phyloP scores from a whole-genome alignment of 192 early-diverging fungal species.

The Entophlyctis luteolus region DNA sequence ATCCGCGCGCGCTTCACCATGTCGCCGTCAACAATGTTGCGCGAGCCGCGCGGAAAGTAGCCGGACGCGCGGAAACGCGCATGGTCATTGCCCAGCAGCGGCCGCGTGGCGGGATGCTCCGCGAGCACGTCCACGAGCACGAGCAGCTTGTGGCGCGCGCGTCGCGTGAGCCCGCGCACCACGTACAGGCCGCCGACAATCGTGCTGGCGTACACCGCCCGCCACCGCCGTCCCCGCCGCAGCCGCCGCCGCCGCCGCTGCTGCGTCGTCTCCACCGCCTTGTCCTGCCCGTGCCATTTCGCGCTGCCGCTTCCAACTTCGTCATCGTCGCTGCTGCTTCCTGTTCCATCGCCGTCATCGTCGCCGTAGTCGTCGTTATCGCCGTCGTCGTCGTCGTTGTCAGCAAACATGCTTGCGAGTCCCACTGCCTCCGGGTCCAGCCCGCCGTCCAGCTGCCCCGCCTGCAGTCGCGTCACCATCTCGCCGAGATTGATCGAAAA shows the following conservation, averaged over 20 bases:
- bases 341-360: neutral
- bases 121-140: neutral
- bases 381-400: neutral
- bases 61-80: neutral
- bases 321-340: too few relatives aligned
- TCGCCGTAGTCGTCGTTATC: neutral
- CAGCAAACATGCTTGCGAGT: neutral
- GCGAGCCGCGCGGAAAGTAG: neutral
- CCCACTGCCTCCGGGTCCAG: neutral
- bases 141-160: neutral
- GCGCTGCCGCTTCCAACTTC: too few relatives aligned
- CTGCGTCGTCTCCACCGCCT: neutral
- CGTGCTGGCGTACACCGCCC: conserved; percentile 15
- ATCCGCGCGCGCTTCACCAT: neutral
- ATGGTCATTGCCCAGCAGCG: neutral
- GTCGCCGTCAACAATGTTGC: neutral
- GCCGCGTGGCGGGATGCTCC: neutral
- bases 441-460: conserved; percentile 21
- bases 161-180: neutral
- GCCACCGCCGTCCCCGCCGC: neutral
- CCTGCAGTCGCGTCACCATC: conserved; percentile 21
- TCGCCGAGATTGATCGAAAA: conserved; percentile 38
- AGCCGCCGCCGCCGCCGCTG: neutral
- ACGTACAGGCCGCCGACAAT: conserved; percentile 25
- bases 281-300: neutral